phyloP scores from a whole-genome alignment of 2,329 filamentous ascomycete genomes.

The Meredithiella fracta region DNA sequence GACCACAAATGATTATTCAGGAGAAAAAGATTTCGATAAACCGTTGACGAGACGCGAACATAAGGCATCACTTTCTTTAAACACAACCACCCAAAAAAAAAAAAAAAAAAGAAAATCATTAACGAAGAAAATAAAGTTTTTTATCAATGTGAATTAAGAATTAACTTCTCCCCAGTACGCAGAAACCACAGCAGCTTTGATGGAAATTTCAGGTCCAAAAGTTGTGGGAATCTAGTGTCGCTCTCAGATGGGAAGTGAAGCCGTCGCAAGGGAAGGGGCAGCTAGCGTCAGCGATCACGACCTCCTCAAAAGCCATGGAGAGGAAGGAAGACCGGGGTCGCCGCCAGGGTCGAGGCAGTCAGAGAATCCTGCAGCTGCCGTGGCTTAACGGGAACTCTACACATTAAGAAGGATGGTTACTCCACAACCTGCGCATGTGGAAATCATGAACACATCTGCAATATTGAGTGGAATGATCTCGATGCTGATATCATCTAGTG shows the following conservation, averaged over 20 bases:
- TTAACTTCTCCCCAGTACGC: neutral
- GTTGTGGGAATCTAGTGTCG: neutral
- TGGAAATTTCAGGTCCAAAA: neutral
- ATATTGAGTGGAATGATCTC: too few species aligned
- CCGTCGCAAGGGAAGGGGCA: neutral
- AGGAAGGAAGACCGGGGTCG: neutral
- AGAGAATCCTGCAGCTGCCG: neutral
- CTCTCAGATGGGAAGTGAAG: neutral
- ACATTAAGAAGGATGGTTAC: too few species aligned
- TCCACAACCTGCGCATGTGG: too few species aligned
- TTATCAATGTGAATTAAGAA: neutral
- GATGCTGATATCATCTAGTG: too few species aligned
- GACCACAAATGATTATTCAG: neutral
- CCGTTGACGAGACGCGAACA: neutral
- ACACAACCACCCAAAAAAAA: neutral
- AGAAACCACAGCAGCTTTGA: neutral
- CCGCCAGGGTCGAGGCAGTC: neutral
- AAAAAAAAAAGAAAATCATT: neutral
- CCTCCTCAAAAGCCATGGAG: neutral
- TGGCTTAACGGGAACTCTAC: neutral
- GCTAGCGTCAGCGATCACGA: neutral
- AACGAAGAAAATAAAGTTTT: too few species aligned
- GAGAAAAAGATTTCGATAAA: neutral
- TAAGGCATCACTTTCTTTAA: neutral
- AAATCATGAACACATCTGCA: too few species aligned